phyloP scores from a whole-genome alignment of 2,329 filamentous ascomycete species.

The Pseudogymnoascus sp. region DNA sequence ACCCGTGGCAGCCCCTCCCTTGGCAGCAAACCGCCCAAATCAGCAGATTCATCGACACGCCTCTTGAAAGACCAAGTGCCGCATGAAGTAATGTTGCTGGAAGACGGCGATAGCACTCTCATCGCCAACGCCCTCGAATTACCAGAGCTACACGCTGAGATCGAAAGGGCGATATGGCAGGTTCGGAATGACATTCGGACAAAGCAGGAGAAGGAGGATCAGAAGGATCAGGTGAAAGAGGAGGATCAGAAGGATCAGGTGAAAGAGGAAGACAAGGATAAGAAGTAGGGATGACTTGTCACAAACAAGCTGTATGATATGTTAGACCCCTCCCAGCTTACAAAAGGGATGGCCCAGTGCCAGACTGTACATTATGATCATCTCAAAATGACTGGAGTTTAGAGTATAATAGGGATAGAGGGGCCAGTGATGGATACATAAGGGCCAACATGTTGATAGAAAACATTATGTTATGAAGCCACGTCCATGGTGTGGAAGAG shows the following conservation, averaged over 20 bases:
- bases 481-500: neutral
- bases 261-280: constrained; percentile 15
- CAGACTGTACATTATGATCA: constrained; percentile 8
- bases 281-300: constrained; percentile 13
- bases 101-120: constrained; percentile 45
- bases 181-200: constrained; percentile 41
- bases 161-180: constrained; percentile 70
- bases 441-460: neutral
- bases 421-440: constrained; percentile 1
- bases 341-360: neutral
- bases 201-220: constrained; percentile 22
- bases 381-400: neutral
- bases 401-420: neutral
- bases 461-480: neutral
- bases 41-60: constrained; percentile 22
- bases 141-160: constrained; percentile 62
- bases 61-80: constrained; percentile 18
- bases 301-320: constrained; percentile 3
- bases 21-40: neutral
- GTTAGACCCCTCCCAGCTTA: neutral
- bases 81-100: constrained; percentile 37
- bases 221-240: constrained; percentile 15
- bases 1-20: constrained; percentile 10
- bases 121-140: constrained; percentile 57
- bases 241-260: constrained; percentile 14